phyloP scores from a whole-genome alignment of 2,329 filamentous ascomycete genomes.

The Chrysosporium queenslandicum region DNA sequence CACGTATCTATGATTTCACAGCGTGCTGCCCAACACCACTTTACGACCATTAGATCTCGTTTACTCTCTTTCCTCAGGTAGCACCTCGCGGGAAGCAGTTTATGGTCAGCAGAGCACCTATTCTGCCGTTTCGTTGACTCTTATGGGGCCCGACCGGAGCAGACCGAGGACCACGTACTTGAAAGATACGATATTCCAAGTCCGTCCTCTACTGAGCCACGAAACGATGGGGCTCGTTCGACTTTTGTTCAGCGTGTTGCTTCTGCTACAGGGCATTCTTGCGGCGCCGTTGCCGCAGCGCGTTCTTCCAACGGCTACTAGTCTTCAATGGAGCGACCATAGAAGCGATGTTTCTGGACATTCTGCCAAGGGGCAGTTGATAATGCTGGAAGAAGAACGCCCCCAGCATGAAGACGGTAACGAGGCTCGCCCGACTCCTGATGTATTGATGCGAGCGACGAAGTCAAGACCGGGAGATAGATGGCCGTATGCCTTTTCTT shows the following conservation, averaged over 20 bases:
- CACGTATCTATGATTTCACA: not conserved
- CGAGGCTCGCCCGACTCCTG: not conserved
- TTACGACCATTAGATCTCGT: too few species aligned
- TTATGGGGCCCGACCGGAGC: too few species aligned
- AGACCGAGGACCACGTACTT: too few species aligned
- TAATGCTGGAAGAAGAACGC: not conserved
- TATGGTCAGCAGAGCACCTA: too few species aligned
- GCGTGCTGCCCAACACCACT: too few species aligned
- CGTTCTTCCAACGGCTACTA: not conserved
- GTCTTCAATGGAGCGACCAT: not conserved
- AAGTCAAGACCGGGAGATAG: constrained; percentile 6
- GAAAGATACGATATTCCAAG: too few species aligned
- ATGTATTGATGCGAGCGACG: not conserved
- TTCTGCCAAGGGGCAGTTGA: not conserved
- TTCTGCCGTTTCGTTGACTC: too few species aligned
- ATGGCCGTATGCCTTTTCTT: constrained; percentile 7
- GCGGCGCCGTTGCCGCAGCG: not conserved
- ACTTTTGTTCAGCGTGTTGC: not conserved
- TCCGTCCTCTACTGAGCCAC: not conserved
- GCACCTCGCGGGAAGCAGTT: too few species aligned
- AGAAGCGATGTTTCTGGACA: not conserved
- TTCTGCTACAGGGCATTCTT: not conserved
- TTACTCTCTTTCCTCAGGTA: too few species aligned
- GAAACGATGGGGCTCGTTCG: constrained; percentile 3
- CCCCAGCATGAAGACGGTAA: not conserved